Conservation (phyloP, 2,329 filamentous ascomycete species). For the Xylariales sp. region DNA sequence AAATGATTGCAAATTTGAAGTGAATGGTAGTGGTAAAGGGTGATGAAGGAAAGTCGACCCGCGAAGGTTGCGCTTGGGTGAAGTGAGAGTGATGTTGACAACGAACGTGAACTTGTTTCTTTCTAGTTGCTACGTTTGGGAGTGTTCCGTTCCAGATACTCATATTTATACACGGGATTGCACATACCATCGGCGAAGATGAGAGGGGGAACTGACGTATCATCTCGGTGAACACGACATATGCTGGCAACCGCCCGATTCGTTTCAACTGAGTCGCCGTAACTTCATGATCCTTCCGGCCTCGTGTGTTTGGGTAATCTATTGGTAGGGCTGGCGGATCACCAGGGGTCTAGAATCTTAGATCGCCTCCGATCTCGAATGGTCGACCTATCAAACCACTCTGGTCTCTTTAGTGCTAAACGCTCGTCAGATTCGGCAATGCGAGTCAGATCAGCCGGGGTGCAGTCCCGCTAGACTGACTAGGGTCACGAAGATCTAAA, state of each 20-base stretch:
- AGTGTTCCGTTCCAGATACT: background rate
- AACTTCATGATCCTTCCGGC: background rate
- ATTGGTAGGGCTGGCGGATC: background rate
- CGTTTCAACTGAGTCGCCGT: background rate
- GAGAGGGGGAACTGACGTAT: background rate
- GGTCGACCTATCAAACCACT: background rate
- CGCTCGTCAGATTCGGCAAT: background rate
- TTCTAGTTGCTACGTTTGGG: background rate
- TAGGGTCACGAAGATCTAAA: conserved; percentile 8
- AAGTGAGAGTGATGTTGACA: conserved; percentile 23
- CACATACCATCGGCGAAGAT: background rate
- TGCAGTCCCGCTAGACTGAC: conserved; percentile 16
- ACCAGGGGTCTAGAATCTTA: conserved; percentile 2
- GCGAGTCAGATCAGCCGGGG: conserved; percentile 30
- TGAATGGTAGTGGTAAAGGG: conserved; percentile 20
- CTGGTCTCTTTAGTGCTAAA: background rate
- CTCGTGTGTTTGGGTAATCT: background rate
- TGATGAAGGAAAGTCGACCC: conserved; percentile 24
- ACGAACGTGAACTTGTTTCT: conserved; percentile 21
- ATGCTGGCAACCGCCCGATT: background rate
- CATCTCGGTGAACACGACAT: background rate
- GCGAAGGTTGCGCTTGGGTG: conserved; percentile 17
- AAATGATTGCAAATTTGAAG: conserved; percentile 22
- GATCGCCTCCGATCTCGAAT: conserved; percentile 15
- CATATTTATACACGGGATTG: conserved; percentile 31